Evolutionary conservation across 2,329 filamentous ascomycete genomes (phyloP), one percentile per base, ranked within the genome.

Genomic region (Penicillium sp.): DNA sequence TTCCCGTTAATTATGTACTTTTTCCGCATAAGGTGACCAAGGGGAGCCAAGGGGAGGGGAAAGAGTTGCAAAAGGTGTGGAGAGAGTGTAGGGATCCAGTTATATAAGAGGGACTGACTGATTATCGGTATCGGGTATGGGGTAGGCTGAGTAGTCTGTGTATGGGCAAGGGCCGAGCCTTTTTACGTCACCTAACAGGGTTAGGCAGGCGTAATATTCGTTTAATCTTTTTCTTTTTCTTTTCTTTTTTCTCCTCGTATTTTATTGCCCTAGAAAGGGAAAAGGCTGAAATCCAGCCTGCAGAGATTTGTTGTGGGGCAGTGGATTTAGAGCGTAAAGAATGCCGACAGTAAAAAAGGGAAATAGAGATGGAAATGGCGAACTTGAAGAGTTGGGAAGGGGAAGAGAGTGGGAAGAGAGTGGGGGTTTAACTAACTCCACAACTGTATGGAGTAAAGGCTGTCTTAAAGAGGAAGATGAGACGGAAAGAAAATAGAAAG

Each of bases 271-370:
- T 37, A 20, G 45, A 47, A 47, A 40, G 37, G 41, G 50, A 40
- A 49, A 50, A 42, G 41, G 28, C 47, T 50, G 42, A 38, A 42
- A 40, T 46, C 45, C 42, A 47, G 40, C 45, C 48, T 56, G 51
- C 50, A 59, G 51, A 59, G 51, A 57, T 54, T 53, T 50, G 52
- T 52, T 53, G 58, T 62, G 52, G 56, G 45, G 44, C 56, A 51
- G 20, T 32, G 29, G 38, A 45, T 47, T 31, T 32, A 42, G 44
- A 40, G 37, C 39, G 50, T 49, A 46, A 56, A 54, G 56, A 56
- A 58, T 58, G 56, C 56, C 52, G 54, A 57, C 45, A 51, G 42
- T 49, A 54, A 46, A 37, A 44, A 47, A 42, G 35, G 32, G 26
- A 43, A 23, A 37, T 4, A 16, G 31, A 11, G 18, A 34, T 16